These are phyloP conservation scores for Rosa lucieae DNA, from an alignment of 306 rosid species.

Conservation along the genomic window DNA sequence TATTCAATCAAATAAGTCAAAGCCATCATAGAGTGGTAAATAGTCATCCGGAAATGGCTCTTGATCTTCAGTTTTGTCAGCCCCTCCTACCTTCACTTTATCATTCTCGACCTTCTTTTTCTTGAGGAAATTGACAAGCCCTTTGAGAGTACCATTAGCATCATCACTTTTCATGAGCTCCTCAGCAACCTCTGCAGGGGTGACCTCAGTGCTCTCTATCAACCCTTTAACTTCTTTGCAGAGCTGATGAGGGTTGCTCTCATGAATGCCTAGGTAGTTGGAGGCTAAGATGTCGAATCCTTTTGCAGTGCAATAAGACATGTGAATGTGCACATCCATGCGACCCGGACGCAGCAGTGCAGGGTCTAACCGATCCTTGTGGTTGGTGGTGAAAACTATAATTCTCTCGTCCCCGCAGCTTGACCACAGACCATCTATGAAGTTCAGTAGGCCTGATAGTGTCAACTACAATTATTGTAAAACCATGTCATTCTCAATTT, in stretches of 20 bases:
- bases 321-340: slow-evolving; percentile 59
- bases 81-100: neutral
- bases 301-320: slow-evolving; percentile 35
- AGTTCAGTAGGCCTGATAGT: slow-evolving; percentile 38
- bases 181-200: slow-evolving; percentile 52
- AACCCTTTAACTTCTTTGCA: slow-evolving; percentile 27
- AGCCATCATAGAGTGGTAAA: neutral
- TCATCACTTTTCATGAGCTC: slow-evolving; percentile 45
- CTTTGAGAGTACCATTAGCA: slow-evolving; percentile 24
- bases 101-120: slow-evolving; percentile 1
- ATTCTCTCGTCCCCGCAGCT: slow-evolving; percentile 57
- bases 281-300: slow-evolving; percentile 41
- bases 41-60: neutral
- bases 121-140: slow-evolving; percentile 28
- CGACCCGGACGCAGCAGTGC: slow-evolving; percentile 51
- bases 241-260: neutral
- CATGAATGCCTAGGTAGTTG: slow-evolving; percentile 38
- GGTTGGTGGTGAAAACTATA: slow-evolving; percentile 51
- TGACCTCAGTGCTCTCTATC: slow-evolving; percentile 31
- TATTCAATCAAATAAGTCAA: neutral
- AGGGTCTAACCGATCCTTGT: slow-evolving; percentile 45
- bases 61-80: neutral
- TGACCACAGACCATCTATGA: slow-evolving; percentile 60
- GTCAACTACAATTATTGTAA: slow-evolving; percentile 13
- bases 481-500: neutral